A percentile compares a stretch with the other conserved stretches of the same genome.
Evolutionary conservation across 345 rosid species (phyloP).

Genomic region (Microthlaspi erraticum): DNA sequence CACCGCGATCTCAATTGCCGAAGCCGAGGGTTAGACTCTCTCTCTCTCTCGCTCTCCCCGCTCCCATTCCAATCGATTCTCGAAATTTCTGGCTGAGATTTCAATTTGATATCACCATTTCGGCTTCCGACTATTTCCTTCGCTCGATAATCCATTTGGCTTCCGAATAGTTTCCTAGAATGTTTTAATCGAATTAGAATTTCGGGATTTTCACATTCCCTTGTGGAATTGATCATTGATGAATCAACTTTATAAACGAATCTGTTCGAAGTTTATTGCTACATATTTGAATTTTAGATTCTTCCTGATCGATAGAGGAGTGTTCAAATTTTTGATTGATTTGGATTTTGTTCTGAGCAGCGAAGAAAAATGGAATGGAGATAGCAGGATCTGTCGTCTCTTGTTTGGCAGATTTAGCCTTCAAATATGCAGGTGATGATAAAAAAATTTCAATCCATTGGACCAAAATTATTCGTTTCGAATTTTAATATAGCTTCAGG

Average conservation of each 20-base stretch:
- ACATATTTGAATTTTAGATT: not conserved
- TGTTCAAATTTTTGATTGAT: not conserved
- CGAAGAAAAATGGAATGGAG: slow-evolving; percentile 66
- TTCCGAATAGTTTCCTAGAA: not conserved
- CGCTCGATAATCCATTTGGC: not conserved
- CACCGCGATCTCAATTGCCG: slow-evolving; percentile 76
- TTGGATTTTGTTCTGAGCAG: slow-evolving; percentile 48
- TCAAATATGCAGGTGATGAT: slow-evolving; percentile 68
- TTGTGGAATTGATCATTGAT: not conserved
- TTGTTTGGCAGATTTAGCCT: slow-evolving; percentile 75
- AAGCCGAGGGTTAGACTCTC: slow-evolving; percentile 63
- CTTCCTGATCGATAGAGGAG: not conserved
- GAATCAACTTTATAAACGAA: slow-evolving; percentile 3
- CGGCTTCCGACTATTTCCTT: not conserved
- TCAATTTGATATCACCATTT: not conserved
- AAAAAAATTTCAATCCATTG: not conserved
- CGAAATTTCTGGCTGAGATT: not conserved
- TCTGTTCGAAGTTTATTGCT: not conserved
- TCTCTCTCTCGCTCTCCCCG: not conserved
- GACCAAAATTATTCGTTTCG: no score
- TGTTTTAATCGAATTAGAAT: not conserved
- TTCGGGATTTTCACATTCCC: not conserved
- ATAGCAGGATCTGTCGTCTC: slow-evolving; percentile 65
- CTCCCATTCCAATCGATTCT: slow-evolving; percentile 23
- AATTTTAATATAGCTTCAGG: no score